phyloP scores from a whole-genome alignment of 306 rosid species.

The Prunus dulcis region DNA sequence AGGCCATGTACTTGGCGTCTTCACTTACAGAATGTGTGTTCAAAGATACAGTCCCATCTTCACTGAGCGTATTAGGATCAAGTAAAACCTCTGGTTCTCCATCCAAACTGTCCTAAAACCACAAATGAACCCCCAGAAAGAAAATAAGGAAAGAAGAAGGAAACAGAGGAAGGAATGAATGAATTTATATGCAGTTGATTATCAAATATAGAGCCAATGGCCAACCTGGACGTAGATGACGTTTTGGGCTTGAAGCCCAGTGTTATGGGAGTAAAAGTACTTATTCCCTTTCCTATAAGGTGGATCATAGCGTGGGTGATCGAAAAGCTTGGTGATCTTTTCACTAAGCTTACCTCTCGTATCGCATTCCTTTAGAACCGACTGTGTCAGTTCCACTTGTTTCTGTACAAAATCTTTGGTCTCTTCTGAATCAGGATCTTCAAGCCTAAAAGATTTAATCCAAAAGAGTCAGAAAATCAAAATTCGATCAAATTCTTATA shows the following conservation, averaged over 20 bases:
- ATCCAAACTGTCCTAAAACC: slow-evolving; percentile 58
- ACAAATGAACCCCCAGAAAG: background rate
- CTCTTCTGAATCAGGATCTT: slow-evolving; percentile 82
- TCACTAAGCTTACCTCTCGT: slow-evolving; percentile 47
- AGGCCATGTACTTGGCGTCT: slow-evolving; percentile 75
- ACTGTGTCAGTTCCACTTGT: slow-evolving; percentile 62
- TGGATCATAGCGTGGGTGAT: slow-evolving; percentile 74
- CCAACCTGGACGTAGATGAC: slow-evolving; percentile 82
- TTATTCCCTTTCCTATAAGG: slow-evolving; percentile 58
- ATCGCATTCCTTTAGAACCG: slow-evolving; percentile 59
- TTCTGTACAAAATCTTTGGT: slow-evolving; percentile 75
- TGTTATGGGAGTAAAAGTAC: slow-evolving; percentile 77
- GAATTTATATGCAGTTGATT: background rate
- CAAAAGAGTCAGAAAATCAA: background rate
- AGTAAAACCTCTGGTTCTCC: slow-evolving; percentile 66
- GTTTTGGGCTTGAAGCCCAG: slow-evolving; percentile 82
- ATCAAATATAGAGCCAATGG: slow-evolving; percentile 15
- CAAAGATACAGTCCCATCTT: slow-evolving; percentile 79
- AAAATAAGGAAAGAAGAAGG: slow-evolving; percentile 1
- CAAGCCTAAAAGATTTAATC: slow-evolving; percentile 52
- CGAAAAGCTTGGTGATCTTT: slow-evolving; percentile 63
- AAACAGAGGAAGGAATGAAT: slow-evolving; percentile 3
- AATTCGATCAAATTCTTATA: background rate
- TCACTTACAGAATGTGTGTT: slow-evolving; percentile 46
- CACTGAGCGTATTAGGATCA: slow-evolving; percentile 75